These are phyloP conservation scores for Heliosperma pusillum DNA, from an alignment of 148 eudicot species.

Conservation along the genomic window DNA sequence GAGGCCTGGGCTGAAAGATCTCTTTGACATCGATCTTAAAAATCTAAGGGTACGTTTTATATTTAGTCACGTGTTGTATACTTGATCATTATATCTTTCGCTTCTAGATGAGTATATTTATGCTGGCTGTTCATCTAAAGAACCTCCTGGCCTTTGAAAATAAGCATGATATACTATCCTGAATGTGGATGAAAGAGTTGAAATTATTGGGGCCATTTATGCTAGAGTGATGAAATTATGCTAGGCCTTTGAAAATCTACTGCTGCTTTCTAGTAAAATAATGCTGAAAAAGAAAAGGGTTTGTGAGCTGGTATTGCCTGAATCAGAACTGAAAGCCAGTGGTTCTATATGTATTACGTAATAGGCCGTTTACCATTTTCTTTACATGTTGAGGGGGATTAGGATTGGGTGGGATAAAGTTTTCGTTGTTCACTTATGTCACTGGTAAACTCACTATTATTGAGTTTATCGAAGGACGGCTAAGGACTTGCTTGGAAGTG, in stretches of 20 bases:
- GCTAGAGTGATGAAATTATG: neutral
- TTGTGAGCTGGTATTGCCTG: neutral
- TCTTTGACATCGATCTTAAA: slow-evolving; percentile 93
- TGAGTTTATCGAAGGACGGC: neutral
- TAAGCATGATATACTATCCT: neutral
- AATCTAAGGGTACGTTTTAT: slow-evolving; percentile 73
- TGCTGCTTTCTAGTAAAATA: neutral
- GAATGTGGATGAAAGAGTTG: neutral
- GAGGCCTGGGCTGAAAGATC: slow-evolving; percentile 94
- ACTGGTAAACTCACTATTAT: neutral
- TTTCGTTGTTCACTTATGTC: neutral
- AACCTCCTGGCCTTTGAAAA: neutral
- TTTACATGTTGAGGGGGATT: neutral
- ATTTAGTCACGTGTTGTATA: neutral
- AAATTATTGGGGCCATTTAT: neutral
- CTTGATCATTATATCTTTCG: neutral
- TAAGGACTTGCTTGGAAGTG: neutral
- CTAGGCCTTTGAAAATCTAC: neutral
- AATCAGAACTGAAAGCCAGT: neutral
- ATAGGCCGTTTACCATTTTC: neutral
- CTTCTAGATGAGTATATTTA: neutral
- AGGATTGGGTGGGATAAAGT: neutral
- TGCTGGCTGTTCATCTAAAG: neutral
- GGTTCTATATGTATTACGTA: neutral
- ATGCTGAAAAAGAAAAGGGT: neutral